phyloP scores from a whole-genome alignment of 2,329 filamentous ascomycete genomes.

The Colletotrichum truncatum region DNA sequence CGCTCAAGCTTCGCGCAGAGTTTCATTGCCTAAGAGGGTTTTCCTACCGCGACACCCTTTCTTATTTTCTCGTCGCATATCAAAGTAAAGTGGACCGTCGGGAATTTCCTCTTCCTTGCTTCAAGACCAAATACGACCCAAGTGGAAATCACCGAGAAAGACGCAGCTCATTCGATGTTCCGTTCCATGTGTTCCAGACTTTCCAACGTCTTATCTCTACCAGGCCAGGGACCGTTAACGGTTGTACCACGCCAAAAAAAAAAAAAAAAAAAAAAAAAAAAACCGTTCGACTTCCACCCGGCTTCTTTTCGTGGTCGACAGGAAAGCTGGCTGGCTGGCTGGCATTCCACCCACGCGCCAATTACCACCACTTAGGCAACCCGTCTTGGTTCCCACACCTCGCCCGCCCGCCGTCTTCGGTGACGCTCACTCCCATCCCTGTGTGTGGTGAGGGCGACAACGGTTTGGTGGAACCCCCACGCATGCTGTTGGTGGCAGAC shows the following conservation, averaged over 20 bases:
- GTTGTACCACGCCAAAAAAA: background rate
- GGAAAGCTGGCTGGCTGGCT: background rate
- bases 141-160: background rate
- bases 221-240: background rate
- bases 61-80: background rate
- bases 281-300: constrained; percentile 12
- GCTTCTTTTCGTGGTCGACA: constrained; percentile 31
- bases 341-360: constrained; percentile 4
- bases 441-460: no score
- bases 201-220: background rate
- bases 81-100: constrained; percentile 1
- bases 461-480: constrained; percentile 21
- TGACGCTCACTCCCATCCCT: no score
- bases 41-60: constrained; percentile 5
- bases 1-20: background rate
- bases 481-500: background rate
- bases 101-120: constrained; percentile 11
- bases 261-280: background rate
- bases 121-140: background rate
- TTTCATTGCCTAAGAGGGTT: background rate
- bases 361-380: background rate
- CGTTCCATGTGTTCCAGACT: constrained; percentile 9
- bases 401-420: background rate
- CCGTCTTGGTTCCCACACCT: background rate
- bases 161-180: background rate